A percentile compares a stretch with the other conserved stretches of the same genome.
phyloP scores from a whole-genome alignment of 2,329 filamentous ascomycete genomes.

The Calonectria pseudoreteaudii region DNA sequence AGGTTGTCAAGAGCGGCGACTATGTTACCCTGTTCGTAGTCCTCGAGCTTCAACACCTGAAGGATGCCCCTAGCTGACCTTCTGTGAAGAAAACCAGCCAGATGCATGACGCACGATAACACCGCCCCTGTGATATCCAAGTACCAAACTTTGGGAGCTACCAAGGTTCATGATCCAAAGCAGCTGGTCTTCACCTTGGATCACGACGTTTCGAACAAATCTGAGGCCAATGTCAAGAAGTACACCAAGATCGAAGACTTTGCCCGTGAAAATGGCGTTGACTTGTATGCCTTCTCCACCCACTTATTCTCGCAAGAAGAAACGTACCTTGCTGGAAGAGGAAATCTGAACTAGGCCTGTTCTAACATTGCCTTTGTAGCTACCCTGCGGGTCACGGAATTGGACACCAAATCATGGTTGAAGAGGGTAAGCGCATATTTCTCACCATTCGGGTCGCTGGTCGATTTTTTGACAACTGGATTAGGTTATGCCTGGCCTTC shows the following conservation, averaged over 20 bases:
- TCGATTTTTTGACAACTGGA: conserved; percentile 48
- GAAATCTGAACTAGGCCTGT: neutral
- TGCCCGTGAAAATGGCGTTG: conserved; percentile 79
- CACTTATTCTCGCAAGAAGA: neutral
- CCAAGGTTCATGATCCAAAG: conserved; percentile 73
- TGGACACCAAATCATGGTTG: conserved; percentile 92
- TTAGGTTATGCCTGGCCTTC: conserved; percentile 82
- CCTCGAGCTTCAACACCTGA: neutral
- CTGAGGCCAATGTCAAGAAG: conserved; percentile 82
- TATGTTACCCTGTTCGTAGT: conserved; percentile 76
- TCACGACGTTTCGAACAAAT: conserved; percentile 90
- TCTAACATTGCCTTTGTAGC: neutral
- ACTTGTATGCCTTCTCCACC: conserved; percentile 58
- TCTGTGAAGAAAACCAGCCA: neutral
- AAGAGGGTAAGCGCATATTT: conserved; percentile 50
- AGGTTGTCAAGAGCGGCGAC: conserved; percentile 82
- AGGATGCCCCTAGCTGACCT: neutral
- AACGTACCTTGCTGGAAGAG: neutral
- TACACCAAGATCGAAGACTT: conserved; percentile 87
- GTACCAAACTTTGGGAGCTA: conserved; percentile 83
- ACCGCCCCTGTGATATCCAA: conserved; percentile 79
- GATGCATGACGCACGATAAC: conserved; percentile 90
- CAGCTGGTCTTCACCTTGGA: conserved; percentile 89
- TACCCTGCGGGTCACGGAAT: conserved; percentile 84
- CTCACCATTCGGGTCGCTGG: neutral